A percentile compares a stretch with the other conserved stretches of the same genome.
These are phyloP conservation scores for Trypanosoma caninum DNA, from an alignment of 208 protist genomes.

Conservation along the genomic window DNA sequence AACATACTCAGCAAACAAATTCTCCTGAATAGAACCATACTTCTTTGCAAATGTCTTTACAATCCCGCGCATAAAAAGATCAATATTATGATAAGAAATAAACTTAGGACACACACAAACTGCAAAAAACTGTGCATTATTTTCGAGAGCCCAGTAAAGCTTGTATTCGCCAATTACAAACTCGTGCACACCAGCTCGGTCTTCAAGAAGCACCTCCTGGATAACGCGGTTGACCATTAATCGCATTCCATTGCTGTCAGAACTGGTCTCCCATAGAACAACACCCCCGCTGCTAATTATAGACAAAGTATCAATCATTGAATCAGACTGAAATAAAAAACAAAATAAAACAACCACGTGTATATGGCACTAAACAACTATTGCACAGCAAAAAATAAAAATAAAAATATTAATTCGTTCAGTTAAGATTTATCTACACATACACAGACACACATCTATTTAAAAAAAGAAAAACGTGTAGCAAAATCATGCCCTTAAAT, in stretches of 20 bases:
- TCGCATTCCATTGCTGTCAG: conserved; percentile 50
- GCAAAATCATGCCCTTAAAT: no score
- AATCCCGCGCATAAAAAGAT: conserved; percentile 81
- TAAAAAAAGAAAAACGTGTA: not conserved
- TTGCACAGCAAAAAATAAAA: not conserved
- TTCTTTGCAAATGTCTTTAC: conserved; percentile 68
- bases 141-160: conserved; percentile 91
- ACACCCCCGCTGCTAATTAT: conserved; percentile 93
- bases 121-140: conserved; percentile 93
- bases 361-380: no score
- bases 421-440: no score
- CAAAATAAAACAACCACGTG: no score
- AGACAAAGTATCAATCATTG: conserved; percentile 94
- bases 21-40: conserved; percentile 25
- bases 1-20: conserved; percentile 34
- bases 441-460: not conserved
- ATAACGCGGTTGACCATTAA: conserved; percentile 91
- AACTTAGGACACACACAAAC: conserved; percentile 92
- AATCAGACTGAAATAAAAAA: not conserved
- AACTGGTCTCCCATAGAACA: conserved; percentile 88
- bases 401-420: no score
- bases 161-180: conserved; percentile 77
- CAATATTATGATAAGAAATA: conserved; percentile 81
- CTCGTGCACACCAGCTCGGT: conserved; percentile 76
- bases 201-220: conserved; percentile 92